Evolutionary conservation across 768 basidiomycete species (phyloP), one percentile per base, ranked within the genome.

Genomic region (Postia placenta): DNA sequence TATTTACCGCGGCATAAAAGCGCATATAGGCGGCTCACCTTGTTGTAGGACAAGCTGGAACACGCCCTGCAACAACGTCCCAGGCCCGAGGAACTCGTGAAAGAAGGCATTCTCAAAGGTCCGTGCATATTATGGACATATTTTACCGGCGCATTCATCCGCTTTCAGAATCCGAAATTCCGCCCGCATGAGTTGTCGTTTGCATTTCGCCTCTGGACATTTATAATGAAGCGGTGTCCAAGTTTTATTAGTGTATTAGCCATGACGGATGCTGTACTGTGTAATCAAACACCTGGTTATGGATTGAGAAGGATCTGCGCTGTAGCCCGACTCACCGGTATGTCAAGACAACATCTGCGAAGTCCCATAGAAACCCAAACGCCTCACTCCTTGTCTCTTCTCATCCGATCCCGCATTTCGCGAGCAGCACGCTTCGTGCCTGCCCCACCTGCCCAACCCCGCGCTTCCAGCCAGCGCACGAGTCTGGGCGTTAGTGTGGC

Each of bases 401-500:
- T 56, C 44, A 68, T 60, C 49, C 61, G 69, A 42, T 70, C 71
- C 46, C 65, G 64, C 58, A 71, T 62, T 42, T 71, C 70, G 47
- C 56, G 51, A 40, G 80, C 81, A 11, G 86, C 89, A 30, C 84
- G 74, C 56, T 69, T 74, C 5, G 85, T 74, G 4, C 87, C 87
- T n/a, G 74, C 78, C 20, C 78, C 70, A 11, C 87, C 85, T 1
- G 80, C 83, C 92, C 92, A 97, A 1, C 93, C 92, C 53, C 83
- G 70, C 28, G 66, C 69, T n/a, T 79, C 73, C 46, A 97, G 68
- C 89, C 90, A 95, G 17, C 76, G 74, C 3, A 96, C 93, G n/a
- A 97, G 65, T 55, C 75, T 76, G 0, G 93, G 93, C 0, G 93
- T 95, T 45, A 89, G 69, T 1, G 82, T 83, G 1, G 89, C 92